Base-by-base conservation (phyloP, 2,329 filamentous ascomycete genomes). In the Phaeosphaeria sp. region DNA sequence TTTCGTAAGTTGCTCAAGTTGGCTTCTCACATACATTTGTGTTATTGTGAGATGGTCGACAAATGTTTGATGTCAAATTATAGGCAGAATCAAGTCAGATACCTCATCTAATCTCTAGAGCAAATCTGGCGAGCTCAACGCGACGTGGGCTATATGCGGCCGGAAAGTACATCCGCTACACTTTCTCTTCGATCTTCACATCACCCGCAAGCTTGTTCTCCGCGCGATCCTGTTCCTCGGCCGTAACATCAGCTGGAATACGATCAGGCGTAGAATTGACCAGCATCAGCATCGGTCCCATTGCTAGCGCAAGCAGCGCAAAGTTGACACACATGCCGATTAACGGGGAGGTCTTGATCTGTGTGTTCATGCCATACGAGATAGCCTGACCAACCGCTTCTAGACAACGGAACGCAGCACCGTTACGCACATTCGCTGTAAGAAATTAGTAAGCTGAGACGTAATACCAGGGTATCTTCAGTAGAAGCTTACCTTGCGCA, bases 311-410 rank as follows among this genome's bases (percentile, higher is more conserved):
- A 72, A 75, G 74, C 25, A 75, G 44, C 1, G 63, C 72, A 48
- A 74, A 75, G 3, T 70, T 74, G 3, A 75, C 72, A 39, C 72
- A 74, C 46, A 73, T 71, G 7, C 69, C 69, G 21, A 73, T 64
- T 6, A 72, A 53, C 21, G 66, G 68, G 2, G 61, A 66, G 1
- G 68, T 72, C 39, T 71, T 61, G 48, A 71, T 71, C 44, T 71
- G 68, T 4, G 68, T 73, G 42, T 71, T 73, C 68, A 73, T 73
- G 17, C 63, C 68, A 25, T 71, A 72, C 0, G 68, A 71, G 15
- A 73, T 68, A 13, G 69, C 69, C 39, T 71, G 68, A 9, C 69
- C 69, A 20, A 71, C 51, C 15, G 68, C 68, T 40, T 73, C 69
- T 6, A 72, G 60, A 59, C 66, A 71, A 20, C 69, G 64, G 55